Evolutionary conservation across 148 eudicot genomes (phyloP), one percentile per base, ranked within the genome.

Genomic region (Rhododendron molle): DNA sequence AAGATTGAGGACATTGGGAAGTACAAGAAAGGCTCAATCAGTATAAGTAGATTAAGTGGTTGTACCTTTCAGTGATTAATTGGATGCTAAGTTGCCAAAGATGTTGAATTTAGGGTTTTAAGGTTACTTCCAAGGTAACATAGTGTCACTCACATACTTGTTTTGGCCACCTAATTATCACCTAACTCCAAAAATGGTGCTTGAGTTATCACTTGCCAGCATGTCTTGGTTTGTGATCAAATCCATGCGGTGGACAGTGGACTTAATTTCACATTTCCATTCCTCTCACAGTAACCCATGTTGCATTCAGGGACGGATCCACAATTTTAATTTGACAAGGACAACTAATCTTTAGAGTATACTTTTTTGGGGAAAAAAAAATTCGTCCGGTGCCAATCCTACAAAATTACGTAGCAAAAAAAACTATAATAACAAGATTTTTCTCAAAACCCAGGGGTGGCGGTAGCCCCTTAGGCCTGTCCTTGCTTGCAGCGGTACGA

Each of bases 61-160:
- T 80, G 83, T 50, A 80, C 83, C 65, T 80, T 80, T 80, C 83
- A 34, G 83, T 50, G 83, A 80, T 15, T 34, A 50, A 50, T 16
- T 56, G 76, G 23, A 30, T 80, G 67, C 43, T 34, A 56, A 28
- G 83, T 9, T 13, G 67, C 67, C 67, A 80, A 80, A 52, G 14
- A 52, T 50, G 83, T 50, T 74, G 46, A 78, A 38, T 78, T 78
- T 78, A 8, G n/a, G 49, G 49, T 23, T 13, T 30, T 26, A 67
- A 11, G 73, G 14, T 79, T 46, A 26, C 82, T 26, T 79, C n/a
- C 8, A 80, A 49, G 67, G 9, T 52, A 7, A 2, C 43, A 80
- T 52, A 44, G 28, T 28, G 43, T 32, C 62, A 52, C 60, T 40
- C 44, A 20, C 4, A 50, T 80, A 30, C 56, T 16, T 50, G 38